Percentiles rank a stretch among this genome's conserved stretches.
These are phyloP conservation scores for Nakazawaea anatomiae DNA, from an alignment of 805 yeast species.

Conservation along the genomic window DNA sequence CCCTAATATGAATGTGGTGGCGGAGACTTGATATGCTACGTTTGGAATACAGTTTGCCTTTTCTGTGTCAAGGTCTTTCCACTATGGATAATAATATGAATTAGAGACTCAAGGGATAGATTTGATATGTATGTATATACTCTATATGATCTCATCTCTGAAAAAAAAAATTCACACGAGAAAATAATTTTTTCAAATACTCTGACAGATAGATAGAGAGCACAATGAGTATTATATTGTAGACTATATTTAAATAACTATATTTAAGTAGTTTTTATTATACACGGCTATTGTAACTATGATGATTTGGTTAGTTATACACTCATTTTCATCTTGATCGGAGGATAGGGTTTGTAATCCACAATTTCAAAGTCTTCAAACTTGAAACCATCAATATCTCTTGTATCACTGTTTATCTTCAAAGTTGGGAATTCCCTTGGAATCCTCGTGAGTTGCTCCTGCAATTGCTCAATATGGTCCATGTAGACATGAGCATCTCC, in stretches of 20 bases:
- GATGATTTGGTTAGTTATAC: slow-evolving; percentile 40
- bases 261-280: too few species aligned
- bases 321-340: slow-evolving; percentile 95
- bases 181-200: too few species aligned
- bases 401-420: slow-evolving; percentile 59
- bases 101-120: too few species aligned
- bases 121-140: too few species aligned
- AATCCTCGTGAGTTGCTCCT: slow-evolving; percentile 66
- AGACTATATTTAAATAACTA: too few species aligned
- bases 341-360: slow-evolving; percentile 75
- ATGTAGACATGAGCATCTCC: slow-evolving; percentile 96
- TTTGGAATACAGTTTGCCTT: not conserved
- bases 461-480: slow-evolving; percentile 89
- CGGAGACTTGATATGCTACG: not conserved
- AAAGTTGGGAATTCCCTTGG: slow-evolving; percentile 83
- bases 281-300: too few species aligned
- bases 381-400: slow-evolving; percentile 77
- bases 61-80: too few species aligned
- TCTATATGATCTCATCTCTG: too few species aligned
- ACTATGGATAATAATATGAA: too few species aligned
- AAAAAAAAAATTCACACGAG: too few species aligned
- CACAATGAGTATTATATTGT: too few species aligned
- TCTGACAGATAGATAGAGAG: too few species aligned
- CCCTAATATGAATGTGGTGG: not conserved
- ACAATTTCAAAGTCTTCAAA: slow-evolving; percentile 82